Base-by-base conservation (phyloP, 164 flowering plant species). In the Annona cherimola region DNA sequence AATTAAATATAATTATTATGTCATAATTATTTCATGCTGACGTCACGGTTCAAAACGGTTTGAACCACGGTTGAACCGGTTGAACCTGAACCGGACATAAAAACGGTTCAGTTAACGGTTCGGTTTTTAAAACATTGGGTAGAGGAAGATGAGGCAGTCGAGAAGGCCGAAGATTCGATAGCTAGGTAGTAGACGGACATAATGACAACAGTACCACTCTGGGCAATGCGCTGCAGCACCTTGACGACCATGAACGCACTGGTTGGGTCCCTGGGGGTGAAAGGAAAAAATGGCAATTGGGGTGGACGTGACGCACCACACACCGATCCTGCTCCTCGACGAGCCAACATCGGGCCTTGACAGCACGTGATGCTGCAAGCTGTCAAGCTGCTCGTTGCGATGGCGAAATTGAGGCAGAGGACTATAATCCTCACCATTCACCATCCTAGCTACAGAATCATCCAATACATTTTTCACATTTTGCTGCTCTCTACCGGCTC, bases 291-390 rank as follows among this genome's bases (percentile, higher is more conserved):
- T 94, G 0, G 91, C 97, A 0, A 91, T 94, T 18, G 99, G 94
- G 0, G 87, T 90, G 6, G 99, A 92, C n/a, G 77, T 94, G 75
- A 90, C 92, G 64, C 90, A 90, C 55, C 91, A 94, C 68, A 97
- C 97, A 0, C 78, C 88, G 1, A 83, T 94, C 73, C 71, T 94
- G 18, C 81, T 94, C 40, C 86, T 94, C 0, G 97, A 94, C 69
- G 99, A 94, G 71, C 99, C 99, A 16, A 94, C 99, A 69, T 91
- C 99, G 40, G 98, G 99, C 2, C 86, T 94, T 2, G 99, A 94
- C 66, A 90, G 97, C 82, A 75, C 84, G 9, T 90, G 0, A 95
- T 97, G 0, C 83, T 90, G 60, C 96, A 89, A 67, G 97, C 92
- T 45, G 82, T 90, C 1, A 90, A 91, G 79, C 77, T 91, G 63